Evolutionary conservation across 441 rosid genomes (phyloP), one percentile per base, ranked within the genome.

Genomic region (Raphanus hybrid): DNA sequence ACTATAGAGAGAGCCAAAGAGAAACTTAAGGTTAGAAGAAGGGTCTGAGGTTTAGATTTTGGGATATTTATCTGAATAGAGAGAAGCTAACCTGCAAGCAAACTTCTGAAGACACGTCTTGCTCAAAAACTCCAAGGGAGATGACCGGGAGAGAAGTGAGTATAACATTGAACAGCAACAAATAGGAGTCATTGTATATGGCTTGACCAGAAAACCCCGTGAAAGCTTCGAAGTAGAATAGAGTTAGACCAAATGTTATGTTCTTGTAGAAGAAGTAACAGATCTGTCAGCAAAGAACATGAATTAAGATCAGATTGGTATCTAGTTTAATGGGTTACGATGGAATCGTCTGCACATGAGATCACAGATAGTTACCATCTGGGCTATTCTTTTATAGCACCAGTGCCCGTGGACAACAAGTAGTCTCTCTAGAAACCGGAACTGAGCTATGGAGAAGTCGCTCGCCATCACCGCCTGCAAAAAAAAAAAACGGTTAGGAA

Each of bases 251-350:
- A 57, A 95, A 95, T 16, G 99, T 89, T 75, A 95, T 95, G 80
- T 95, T 95, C 83, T 95, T 95, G 93, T 93, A 95, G 87, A 95
- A 92, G 90, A 93, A 95, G 84, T 95, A 95, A 81, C 99, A 93
- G 77, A 93, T 89, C 99, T 94, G 91, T 66, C 68, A 75, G 71
- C 82, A 16, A 57, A 63, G 3, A 74, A 69, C 1, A 69, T 1
- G 5, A 71, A 34, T 48, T 35, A 80, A 15, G 34, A 73, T 77
- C 76, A 15, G 29, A 67, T 66, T 64, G 23, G 66, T 43, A 71
- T 16, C 63, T 20, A 41, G 11, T 16, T 71, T 54, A 11, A 11
- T 27, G 63, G 61, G 23, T 35, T 48, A 29, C 39, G 52, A 78
- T 73, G 54, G 43, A 20, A 52, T 41, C 34, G 3, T 34, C 35